These are phyloP conservation scores for Juglanconis sp. DNA, from an alignment of 2,329 filamentous ascomycete species.

Conservation along the genomic window DNA sequence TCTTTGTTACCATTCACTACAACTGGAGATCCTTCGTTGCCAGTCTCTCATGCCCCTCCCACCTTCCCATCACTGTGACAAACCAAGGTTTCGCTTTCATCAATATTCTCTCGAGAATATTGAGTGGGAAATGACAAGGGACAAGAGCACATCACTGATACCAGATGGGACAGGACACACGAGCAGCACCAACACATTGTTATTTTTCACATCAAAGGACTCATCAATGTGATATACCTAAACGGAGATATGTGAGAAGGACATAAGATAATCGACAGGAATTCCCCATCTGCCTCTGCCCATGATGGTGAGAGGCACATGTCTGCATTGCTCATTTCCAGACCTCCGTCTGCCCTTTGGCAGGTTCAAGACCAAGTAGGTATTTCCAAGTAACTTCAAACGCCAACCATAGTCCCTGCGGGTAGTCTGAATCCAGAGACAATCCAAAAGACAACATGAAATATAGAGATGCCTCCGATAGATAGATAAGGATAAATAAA, in stretches of 20 bases:
- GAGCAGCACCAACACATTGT: not conserved
- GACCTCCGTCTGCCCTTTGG: not conserved
- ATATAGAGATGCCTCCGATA: not conserved
- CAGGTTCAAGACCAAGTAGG: not conserved
- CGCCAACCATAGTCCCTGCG: not conserved
- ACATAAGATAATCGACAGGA: not conserved
- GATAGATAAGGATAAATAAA: not conserved
- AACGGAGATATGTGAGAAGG: not conserved
- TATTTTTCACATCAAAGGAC: not conserved
- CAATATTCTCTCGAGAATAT: too few species aligned
- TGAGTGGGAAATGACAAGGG: too few species aligned
- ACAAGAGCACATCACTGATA: too few species aligned
- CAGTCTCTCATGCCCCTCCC: too few species aligned
- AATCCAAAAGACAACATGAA: constrained; percentile 7
- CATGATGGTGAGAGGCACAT: not conserved
- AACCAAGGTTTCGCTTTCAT: too few species aligned
- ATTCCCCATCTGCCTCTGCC: not conserved
- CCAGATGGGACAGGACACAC: too few species aligned
- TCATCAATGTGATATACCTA: constrained; percentile 1
- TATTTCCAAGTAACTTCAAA: constrained; percentile 8
- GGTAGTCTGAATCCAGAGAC: not conserved
- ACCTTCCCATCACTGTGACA: too few species aligned
- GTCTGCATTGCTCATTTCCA: constrained; percentile 10
- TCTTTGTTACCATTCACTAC: too few species aligned
- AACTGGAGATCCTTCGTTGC: too few species aligned